Evolutionary conservation across 192 early-diverging fungal species (phyloP), one percentile per base, ranked within the genome.

Genomic region (Diversispora epigaea): DNA sequence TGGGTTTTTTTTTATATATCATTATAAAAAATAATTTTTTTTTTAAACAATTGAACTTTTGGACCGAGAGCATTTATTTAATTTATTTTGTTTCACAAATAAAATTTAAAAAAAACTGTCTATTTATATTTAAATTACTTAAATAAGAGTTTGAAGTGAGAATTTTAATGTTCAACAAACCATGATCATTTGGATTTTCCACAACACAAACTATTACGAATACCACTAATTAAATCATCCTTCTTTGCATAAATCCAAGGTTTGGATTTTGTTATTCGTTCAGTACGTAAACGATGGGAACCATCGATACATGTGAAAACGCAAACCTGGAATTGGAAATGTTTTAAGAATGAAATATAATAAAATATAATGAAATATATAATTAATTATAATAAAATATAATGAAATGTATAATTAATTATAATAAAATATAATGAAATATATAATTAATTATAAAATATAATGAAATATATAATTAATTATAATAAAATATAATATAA

Each of bases 271-370:
- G 45, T 39, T 60, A 73, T 73, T 44, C 71, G 22, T 8, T 73
- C 71, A 32, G 2, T 73, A 19, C 71, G 56, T 39, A 73, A 47
- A n/a, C 57, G 54, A 50, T 73, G 71, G 12, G 55, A 61, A 14
- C 8, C 32, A 39, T 73, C 71, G 47, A 73, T 61, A 61, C 71
- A 73, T 45, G n/a, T 17, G 47, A 60, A 73, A 6, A 61, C 17
- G 6, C 56, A 61, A 45, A 60, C 25, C 71, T 73, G 25, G 25
- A 32, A 32, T 32, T 32, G 2, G 25, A 32, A n/a, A 32, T 32
- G 2, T 32, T 32, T 32, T 32, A 32, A 32, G 25, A 32, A 32
- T 32, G 25, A 32, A 32, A 32, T 32, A 32, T 32, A 32, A 32
- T 32, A 32, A 32, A 32, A 32, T 32, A 32, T 32, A 32, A 32